Evolutionary conservation across 352 stramenopile genomes (phyloP).

Genomic region (Peronospora tabacina): DNA sequence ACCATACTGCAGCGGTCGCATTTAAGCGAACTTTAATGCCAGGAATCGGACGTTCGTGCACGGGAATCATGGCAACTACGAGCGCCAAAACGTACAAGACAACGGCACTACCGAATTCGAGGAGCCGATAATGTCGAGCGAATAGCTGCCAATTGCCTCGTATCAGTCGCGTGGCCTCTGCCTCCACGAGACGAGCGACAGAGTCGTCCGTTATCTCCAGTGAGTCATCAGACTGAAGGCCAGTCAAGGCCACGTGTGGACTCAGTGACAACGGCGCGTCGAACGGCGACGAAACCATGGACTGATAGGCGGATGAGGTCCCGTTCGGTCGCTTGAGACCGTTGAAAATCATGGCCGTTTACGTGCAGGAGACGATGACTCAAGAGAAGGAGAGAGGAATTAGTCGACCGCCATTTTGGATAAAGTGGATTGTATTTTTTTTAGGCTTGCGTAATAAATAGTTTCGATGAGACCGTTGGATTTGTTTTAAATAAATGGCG

Average conservation of each 20-base stretch:
- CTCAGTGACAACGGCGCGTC: background rate
- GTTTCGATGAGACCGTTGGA: too few relatives aligned
- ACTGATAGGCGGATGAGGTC: conserved; percentile 10
- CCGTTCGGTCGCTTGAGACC: conserved; percentile 4
- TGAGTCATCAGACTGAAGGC: background rate
- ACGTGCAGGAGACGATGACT: too few relatives aligned
- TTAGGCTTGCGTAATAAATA: too few relatives aligned
- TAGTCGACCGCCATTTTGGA: too few relatives aligned
- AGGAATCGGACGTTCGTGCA: conserved; percentile 56
- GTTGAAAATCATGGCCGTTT: conserved; percentile 3
- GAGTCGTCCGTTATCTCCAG: conserved; percentile 11
- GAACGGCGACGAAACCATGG: conserved; percentile 10
- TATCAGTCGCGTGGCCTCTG: background rate
- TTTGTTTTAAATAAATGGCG: too few relatives aligned
- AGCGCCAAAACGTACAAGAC: conserved; percentile 42
- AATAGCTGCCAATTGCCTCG: conserved; percentile 10
- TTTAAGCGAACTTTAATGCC: conserved; percentile 40
- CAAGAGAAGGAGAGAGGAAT: too few relatives aligned
- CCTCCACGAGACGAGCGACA: conserved; percentile 13
- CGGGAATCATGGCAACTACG: conserved; percentile 42
- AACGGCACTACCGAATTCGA: conserved; percentile 46
- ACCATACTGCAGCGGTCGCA: conserved; percentile 30
- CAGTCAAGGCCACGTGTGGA: background rate
- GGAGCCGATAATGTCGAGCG: conserved; percentile 35
- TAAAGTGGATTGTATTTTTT: too few relatives aligned